Conservation (phyloP, 768 basidiomycete species). For the Sistotremastrum suecicum region DNA sequence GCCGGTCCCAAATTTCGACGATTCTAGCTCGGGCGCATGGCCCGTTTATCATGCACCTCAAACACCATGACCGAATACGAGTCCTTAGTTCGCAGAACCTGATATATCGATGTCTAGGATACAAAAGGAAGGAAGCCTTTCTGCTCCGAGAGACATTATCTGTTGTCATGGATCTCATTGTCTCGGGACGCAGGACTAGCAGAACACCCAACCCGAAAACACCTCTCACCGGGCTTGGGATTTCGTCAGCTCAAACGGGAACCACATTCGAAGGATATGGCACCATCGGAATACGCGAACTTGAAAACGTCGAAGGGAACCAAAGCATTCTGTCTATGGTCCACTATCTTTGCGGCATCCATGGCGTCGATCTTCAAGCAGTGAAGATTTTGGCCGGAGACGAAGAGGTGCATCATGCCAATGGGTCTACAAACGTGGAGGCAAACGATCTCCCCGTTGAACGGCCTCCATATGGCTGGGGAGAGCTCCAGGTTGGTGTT, state of each 20-base stretch:
- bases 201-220: constrained; percentile 27
- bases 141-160: constrained; percentile 76
- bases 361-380: constrained; percentile 71
- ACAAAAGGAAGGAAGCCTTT: constrained; percentile 79
- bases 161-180: constrained; percentile 70
- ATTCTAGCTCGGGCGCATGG: constrained; percentile 66
- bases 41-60: constrained; percentile 76
- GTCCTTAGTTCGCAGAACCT: constrained; percentile 59
- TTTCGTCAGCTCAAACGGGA: not conserved
- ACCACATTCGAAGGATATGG: constrained; percentile 24
- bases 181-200: constrained; percentile 66
- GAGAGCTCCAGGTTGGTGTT: constrained; percentile 88
- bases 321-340: constrained; percentile 64
- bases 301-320: constrained; percentile 70
- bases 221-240: constrained; percentile 1
- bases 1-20: constrained; percentile 50
- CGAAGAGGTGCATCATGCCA: constrained; percentile 1
- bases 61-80: constrained; percentile 57
- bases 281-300: constrained; percentile 54
- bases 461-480: constrained; percentile 72
- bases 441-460: constrained; percentile 28
- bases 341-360: constrained; percentile 57
- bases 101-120: constrained; percentile 69
- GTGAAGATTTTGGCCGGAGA: constrained; percentile 32
- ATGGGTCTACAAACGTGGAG: constrained; percentile 13